These are phyloP conservation scores for Porodaedalea pini DNA, from an alignment of 1,284 basidiomycete species.

Conservation along the genomic window DNA sequence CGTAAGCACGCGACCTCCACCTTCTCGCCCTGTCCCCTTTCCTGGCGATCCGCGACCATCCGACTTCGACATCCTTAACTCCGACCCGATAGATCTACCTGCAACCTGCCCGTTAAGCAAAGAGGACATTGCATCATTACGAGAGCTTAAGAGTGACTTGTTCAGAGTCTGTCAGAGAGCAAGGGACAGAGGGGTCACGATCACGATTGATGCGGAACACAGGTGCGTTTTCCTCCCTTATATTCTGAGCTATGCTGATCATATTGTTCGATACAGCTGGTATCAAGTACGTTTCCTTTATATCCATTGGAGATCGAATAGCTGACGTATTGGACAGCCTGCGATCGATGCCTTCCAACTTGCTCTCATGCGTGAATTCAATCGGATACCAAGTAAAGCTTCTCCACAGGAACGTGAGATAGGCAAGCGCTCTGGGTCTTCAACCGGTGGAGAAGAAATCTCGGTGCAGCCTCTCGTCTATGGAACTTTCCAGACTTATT, in stretches of 20 bases:
- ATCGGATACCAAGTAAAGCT: slow-evolving; percentile 44
- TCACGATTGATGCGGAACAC: slow-evolving; percentile 84
- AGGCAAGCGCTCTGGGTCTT: background rate
- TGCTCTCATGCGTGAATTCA: slow-evolving; percentile 75
- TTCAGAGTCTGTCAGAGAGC: slow-evolving; percentile 58
- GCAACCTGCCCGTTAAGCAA: slow-evolving; percentile 35
- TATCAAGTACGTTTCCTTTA: slow-evolving; percentile 46
- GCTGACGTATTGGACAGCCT: slow-evolving; percentile 42
- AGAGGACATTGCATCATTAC: slow-evolving; percentile 58
- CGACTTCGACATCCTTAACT: slow-evolving; percentile 46
- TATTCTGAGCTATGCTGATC: background rate
- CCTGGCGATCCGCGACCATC: slow-evolving; percentile 55
- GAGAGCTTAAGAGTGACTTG: slow-evolving; percentile 58
- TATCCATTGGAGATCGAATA: background rate
- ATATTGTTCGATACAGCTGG: slow-evolving; percentile 42
- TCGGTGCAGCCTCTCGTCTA: slow-evolving; percentile 65
- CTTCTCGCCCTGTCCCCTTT: slow-evolving; percentile 45
- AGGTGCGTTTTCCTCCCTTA: slow-evolving; percentile 39
- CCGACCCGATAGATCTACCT: slow-evolving; percentile 6
- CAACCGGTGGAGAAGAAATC: slow-evolving; percentile 15
- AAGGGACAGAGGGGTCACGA: slow-evolving; percentile 52
- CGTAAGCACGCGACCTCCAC: slow-evolving; percentile 34
- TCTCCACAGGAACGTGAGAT: too few relatives aligned
- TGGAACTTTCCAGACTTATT: slow-evolving; percentile 84
- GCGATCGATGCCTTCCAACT: slow-evolving; percentile 78